These are phyloP conservation scores for Aspergillus wentii DNA, from an alignment of 495 filamentous ascomycete genomes.

Conservation along the genomic window DNA sequence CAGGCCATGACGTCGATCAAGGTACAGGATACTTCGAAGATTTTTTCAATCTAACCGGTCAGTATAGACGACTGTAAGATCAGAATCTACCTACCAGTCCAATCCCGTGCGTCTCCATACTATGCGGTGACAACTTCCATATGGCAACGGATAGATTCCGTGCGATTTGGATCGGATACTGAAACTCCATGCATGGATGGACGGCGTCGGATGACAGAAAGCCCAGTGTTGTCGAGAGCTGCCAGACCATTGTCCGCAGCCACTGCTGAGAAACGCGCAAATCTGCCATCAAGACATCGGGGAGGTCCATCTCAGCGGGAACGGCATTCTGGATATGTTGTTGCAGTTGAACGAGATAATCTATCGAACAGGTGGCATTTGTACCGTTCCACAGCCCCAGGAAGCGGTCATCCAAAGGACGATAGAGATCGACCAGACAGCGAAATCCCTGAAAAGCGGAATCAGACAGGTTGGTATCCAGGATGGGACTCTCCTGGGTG, in stretches of 20 bases:
- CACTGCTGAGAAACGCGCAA: constrained; percentile 68
- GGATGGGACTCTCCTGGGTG: constrained; percentile 56
- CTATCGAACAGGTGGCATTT: constrained; percentile 48
- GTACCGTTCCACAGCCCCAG: constrained; percentile 71
- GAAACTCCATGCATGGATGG: constrained; percentile 62
- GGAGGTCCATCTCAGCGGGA: constrained; percentile 55
- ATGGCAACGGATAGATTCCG: constrained; percentile 66
- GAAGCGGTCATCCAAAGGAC: constrained; percentile 67
- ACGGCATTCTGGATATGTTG: constrained; percentile 61
- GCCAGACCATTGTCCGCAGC: constrained; percentile 73
- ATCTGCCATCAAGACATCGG: constrained; percentile 59
- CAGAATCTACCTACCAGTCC: no score
- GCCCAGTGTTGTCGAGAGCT: constrained; percentile 50
- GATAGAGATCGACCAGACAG: constrained; percentile 61
- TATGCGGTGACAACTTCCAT: constrained; percentile 56
- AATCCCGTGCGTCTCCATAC: constrained; percentile 64
- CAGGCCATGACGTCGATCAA: constrained; percentile 69
- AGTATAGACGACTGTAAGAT: no score
- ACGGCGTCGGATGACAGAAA: constrained; percentile 47
- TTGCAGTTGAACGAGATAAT: constrained; percentile 57
- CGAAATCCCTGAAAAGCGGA: constrained; percentile 48
- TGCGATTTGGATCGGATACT: constrained; percentile 64
- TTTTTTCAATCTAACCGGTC: constrained; percentile 76
- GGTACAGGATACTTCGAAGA: constrained; percentile 70
- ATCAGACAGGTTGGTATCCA: constrained; percentile 32